Conservation (phyloP, 345 rosid genomes). For the Pistacia vera region DNA sequence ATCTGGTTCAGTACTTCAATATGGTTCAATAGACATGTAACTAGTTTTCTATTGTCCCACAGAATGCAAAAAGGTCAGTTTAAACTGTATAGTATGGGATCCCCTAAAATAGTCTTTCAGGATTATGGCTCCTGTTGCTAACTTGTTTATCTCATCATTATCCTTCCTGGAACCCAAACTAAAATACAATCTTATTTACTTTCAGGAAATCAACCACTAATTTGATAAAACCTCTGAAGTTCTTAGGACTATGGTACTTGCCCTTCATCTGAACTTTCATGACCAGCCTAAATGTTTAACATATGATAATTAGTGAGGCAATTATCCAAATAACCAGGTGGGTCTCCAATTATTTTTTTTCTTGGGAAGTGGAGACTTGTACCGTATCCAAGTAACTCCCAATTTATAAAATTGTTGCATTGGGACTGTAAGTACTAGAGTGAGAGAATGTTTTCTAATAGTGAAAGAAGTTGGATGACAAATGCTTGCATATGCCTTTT, state of each 20-base stretch:
- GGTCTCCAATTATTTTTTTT: neutral
- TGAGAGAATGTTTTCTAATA: neutral
- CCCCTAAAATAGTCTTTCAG: neutral
- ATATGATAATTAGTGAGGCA: neutral
- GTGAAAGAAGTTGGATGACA: neutral
- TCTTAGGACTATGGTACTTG: neutral
- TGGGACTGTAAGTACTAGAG: neutral
- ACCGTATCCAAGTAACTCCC: neutral
- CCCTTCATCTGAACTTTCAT: neutral
- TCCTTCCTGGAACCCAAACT: neutral
- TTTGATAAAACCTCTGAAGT: neutral
- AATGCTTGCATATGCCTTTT: neutral
- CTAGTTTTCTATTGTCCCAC: neutral
- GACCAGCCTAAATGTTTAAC: neutral
- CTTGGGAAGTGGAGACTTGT: neutral
- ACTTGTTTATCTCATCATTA: neutral
- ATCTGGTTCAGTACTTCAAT: neutral
- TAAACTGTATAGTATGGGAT: neutral
- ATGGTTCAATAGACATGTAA: neutral
- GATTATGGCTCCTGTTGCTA: neutral
- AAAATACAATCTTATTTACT: neutral
- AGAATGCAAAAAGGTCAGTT: neutral
- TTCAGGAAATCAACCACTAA: neutral
- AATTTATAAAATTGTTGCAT: neutral
- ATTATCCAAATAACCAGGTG: neutral